A percentile compares a stretch with the other conserved stretches of the same genome.
Conservation (phyloP, 805 yeast species). For the Brettanomyces custersianus region DNA sequence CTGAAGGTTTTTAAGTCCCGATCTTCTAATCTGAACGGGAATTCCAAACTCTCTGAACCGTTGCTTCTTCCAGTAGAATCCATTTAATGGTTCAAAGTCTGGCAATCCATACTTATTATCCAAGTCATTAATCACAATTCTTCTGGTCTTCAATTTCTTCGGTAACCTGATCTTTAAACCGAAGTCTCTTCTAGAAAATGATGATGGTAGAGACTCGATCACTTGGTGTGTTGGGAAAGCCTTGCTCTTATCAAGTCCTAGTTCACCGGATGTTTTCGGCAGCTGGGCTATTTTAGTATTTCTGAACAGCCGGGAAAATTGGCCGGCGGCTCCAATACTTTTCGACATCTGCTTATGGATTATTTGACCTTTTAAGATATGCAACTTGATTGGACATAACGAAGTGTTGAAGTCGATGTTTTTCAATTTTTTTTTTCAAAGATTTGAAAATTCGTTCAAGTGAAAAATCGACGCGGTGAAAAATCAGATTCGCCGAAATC, state of each 20-base stretch:
- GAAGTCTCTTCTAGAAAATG: slow-evolving; percentile 59
- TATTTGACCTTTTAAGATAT: no score
- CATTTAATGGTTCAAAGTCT: slow-evolving; percentile 57
- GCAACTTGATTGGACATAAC: no score
- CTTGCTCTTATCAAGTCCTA: slow-evolving; percentile 17
- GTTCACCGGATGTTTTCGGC: slow-evolving; percentile 21
- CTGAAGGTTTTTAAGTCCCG: not conserved
- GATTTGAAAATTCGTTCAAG: no score
- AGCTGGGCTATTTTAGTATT: slow-evolving; percentile 27
- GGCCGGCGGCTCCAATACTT: slow-evolving; percentile 17
- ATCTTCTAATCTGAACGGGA: slow-evolving; percentile 26
- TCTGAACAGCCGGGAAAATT: slow-evolving; percentile 19
- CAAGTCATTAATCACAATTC: slow-evolving; percentile 53
- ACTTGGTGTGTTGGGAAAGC: slow-evolving; percentile 62
- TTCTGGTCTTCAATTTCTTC: slow-evolving; percentile 44
- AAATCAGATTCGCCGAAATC: no score
- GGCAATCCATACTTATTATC: slow-evolving; percentile 64
- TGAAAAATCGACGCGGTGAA: no score
- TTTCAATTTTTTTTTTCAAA: no score
- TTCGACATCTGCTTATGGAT: slow-evolving; percentile 13
- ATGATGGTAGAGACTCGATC: slow-evolving; percentile 57
- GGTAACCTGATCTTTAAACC: slow-evolving; percentile 73
- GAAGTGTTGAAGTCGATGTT: no score
- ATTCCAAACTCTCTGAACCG: slow-evolving; percentile 65
- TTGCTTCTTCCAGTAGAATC: slow-evolving; percentile 48